Base-by-base conservation (phyloP, 2,329 filamentous ascomycete species). In the Claviceps digitariae region DNA sequence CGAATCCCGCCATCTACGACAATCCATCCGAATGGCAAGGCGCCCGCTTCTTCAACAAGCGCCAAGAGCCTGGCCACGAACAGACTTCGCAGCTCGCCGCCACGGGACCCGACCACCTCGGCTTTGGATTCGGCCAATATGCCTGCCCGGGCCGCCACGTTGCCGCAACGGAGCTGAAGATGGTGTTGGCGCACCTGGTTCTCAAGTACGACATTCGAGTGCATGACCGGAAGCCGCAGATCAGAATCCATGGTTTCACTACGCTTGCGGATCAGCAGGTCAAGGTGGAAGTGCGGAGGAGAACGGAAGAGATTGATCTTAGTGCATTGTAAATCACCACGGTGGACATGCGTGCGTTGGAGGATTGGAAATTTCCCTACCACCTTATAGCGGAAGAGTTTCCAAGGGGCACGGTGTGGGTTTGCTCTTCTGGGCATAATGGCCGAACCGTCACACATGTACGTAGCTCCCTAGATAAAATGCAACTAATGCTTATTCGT, bases 71-170 rank as follows among this genome's bases (percentile, higher is more conserved):
- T 4, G 65, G 66, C 27, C 58, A 61, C 0, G 59, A 59, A 2
- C 57, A 58, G n/a, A 36, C 50, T 0, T 51, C 55, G 2, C 73
- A 71, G 56, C 68, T 81, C 61, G 73, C 78, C 4, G 74, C 73
- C 12, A 78, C 77, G 0, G 71, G 69, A 20, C 64, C 72, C 10
- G 62, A 68, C 7, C 72, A 76, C 57, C 60, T 79, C 20, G 66
- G 71, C 0, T 82, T 81, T 59, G 77, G 78, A 0, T 74, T 78
- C 55, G 78, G 79, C 0, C 65, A 72, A 44, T 76, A 81, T 61
- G 74, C 72, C 1, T 75, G 76, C 50, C 72, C 74, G 0, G 77
- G 77, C 0, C 69, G 76, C 0, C 79, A 79, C 63, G 78, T 79
- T 56, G 75, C 76, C 0, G 69, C 72, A 0, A 72, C 74, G 47